Base-by-base conservation (phyloP, 23 red algal species). In the Gracilaria domingensis region DNA sequence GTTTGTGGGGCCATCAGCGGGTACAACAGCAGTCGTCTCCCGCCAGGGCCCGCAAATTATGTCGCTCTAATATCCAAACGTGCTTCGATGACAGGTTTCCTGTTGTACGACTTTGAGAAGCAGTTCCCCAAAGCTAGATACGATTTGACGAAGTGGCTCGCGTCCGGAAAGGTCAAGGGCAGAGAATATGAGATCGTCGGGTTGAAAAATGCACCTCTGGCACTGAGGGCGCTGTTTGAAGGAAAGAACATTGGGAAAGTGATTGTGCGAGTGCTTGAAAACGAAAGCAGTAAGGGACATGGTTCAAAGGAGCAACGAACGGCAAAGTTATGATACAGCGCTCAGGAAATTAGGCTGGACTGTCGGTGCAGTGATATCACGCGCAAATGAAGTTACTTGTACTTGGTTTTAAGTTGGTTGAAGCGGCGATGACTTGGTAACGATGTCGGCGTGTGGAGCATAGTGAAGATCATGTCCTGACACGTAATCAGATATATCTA, bases 401-500 rank as follows among this genome's bases (percentile, higher is more conserved):
- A 69, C 11, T 36, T 7, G 28, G 32, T 8, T 69, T 69, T 20
- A 51, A 2, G 72, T 51, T 45, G 72, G 9, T 50, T 50, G 72
- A 77, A 77, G 38, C 39, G 72, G 50, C 23, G 20, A 29, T 45
- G 72, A 49, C 20, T 77, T 50, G 39, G 38, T 49, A 51, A 51
- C 39, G 38, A 1, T 35, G 34, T 77, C 45, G 20, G 50, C 45
- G 13, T 77, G 49, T 77, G 49, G 72, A n/a, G 89, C 89, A 24
- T 98, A 98, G 75, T 98, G 91, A 34, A 96, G 64, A 53, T 94
- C 75, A 53, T 66, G 66, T 30, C 66, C 56, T 34, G 85, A 79
- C 36, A 88, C 60, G 39, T 91, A 93, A 13, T 95, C 93, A 16
- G 87, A 87, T 9, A 99, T 96, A 86, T 99, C 97, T 7, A 99